phyloP scores from a whole-genome alignment of 306 rosid genomes.

The Ormosia emarginata region DNA sequence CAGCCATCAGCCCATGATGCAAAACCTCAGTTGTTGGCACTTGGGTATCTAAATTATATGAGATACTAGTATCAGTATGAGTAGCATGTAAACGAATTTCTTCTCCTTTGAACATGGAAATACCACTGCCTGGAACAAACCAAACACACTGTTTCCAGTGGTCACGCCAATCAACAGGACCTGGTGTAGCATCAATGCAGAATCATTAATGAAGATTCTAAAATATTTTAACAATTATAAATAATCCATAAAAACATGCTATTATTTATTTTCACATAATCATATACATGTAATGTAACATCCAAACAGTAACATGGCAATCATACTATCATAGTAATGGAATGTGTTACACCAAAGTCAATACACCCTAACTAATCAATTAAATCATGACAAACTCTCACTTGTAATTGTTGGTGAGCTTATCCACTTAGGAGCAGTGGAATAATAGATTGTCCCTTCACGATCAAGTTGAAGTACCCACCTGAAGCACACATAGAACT shows the following conservation, averaged over 20 bases:
- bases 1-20: constrained; percentile 29
- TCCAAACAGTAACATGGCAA: constrained; percentile 6
- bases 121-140: constrained; percentile 82
- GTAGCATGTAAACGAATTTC: constrained; percentile 52
- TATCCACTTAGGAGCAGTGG: constrained; percentile 91
- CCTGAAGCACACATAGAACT: constrained; percentile 40
- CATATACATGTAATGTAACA: not conserved
- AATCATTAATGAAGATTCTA: constrained; percentile 14
- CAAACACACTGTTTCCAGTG: constrained; percentile 99
- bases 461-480: constrained; percentile 91
- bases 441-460: constrained; percentile 78
- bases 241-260: constrained; percentile 3
- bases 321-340: not conserved
- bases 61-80: constrained; percentile 65
- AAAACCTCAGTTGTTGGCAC: constrained; percentile 35
- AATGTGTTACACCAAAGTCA: not conserved
- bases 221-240: not conserved
- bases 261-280: not conserved
- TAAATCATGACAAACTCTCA: constrained; percentile 35
- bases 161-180: constrained; percentile 81
- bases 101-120: constrained; percentile 52
- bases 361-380: not conserved
- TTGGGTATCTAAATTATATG: constrained; percentile 47
- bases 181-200: constrained; percentile 40
- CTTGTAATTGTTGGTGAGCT: constrained; percentile 36